Evolutionary conservation across 148 eudicot species (phyloP), one percentile per base, ranked within the genome.

Genomic region (Arbutus unedo): DNA sequence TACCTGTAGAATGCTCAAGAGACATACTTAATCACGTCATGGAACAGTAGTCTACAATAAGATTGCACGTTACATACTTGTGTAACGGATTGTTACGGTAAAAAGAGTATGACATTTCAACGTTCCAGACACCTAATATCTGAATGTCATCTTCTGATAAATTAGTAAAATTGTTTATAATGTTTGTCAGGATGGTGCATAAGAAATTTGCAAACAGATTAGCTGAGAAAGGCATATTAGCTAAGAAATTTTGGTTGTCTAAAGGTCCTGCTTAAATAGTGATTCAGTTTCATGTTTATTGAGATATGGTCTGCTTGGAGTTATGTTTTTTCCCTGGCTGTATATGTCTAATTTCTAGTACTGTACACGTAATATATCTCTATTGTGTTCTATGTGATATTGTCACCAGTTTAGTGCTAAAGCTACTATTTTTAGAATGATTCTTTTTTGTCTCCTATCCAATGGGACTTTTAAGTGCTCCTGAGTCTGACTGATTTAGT

Each of bases 161-260:
- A 18, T 55, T 55, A 31, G 19, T 7, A 57, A 47, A 48, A 48
- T 76, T 31, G 43, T 78, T 57, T 57, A 31, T 4, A 56, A 18
- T 41, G 11, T 56, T 77, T 78, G 31, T 78, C n/a, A 50, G 62
- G n/a, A 57, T 3, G 50, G 80, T 5, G 8, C 80, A 43, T 72
- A 31, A 55, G 47, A 53, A 55, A 8, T 55, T 76, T 15, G 45
- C n/a, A 8, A 53, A 76, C 45, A 51, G 48, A 50, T 50, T 50
- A 75, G 44, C 56, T 75, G 31, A 75, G 78, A 57, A 18, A 49
- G 59, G 78, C 21, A 49, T 50, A 75, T 48, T 23, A 23, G 78
- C 31, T 53, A 75, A 21, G 78, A 75, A 75, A 75, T 23, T 49
- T 38, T 6, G 48, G 48, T 41, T 38, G 74, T 70, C 47, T 70